Percentiles rank a stretch among this genome's conserved stretches.
These are phyloP conservation scores for Phytophthora uliginosa DNA, from an alignment of 352 stramenopile genomes.

Conservation along the genomic window DNA sequence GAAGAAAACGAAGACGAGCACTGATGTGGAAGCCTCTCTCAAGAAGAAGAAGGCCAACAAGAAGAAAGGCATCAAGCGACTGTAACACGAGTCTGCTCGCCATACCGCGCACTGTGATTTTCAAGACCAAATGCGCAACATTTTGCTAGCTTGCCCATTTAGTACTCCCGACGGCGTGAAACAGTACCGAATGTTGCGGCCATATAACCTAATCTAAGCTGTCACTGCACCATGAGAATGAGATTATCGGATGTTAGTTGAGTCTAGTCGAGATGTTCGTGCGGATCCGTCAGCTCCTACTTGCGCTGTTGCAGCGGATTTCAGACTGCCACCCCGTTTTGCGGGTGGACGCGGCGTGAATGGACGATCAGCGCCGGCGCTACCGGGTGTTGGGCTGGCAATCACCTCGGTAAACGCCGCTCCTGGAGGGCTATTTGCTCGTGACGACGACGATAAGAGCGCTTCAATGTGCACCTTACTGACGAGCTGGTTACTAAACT, in stretches of 20 bases:
- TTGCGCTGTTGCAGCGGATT: not conserved
- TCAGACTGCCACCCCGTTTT: slow-evolving; percentile 17
- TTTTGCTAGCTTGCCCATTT: slow-evolving; percentile 28
- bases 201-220: slow-evolving; percentile 44
- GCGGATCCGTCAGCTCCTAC: not conserved
- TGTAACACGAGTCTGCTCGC: slow-evolving; percentile 35
- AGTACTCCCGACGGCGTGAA: not conserved
- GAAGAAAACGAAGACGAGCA: slow-evolving; percentile 54
- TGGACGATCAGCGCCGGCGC: slow-evolving; percentile 16
- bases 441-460: slow-evolving; percentile 17
- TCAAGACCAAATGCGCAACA: slow-evolving; percentile 9
- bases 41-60: slow-evolving; percentile 79
- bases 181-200: slow-evolving; percentile 10
- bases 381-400: not conserved
- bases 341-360: slow-evolving; percentile 30
- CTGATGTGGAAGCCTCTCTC: slow-evolving; percentile 42
- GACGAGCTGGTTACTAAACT: slow-evolving; percentile 77
- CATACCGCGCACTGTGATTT: not conserved
- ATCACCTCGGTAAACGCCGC: not conserved
- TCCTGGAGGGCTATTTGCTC: not conserved
- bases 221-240: slow-evolving; percentile 6
- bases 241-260: not conserved
- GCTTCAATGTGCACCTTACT: slow-evolving; percentile 62
- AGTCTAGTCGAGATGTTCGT: slow-evolving; percentile 2
- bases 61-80: slow-evolving; percentile 80